phyloP scores from a whole-genome alignment of 176 grass and related monocot genomes.

The Musa schizocarpa region DNA sequence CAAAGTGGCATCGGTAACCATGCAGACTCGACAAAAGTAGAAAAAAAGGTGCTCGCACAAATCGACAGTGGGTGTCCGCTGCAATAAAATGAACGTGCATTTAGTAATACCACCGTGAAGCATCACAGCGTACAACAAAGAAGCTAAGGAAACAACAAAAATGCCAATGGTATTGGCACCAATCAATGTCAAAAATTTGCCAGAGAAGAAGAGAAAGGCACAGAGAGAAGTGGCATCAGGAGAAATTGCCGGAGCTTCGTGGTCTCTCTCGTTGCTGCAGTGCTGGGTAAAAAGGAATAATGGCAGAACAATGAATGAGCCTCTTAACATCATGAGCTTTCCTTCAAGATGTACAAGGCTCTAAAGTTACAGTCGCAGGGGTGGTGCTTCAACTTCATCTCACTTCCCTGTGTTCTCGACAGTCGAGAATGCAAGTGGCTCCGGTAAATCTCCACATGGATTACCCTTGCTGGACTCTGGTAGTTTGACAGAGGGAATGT shows the following conservation, averaged over 20 bases:
- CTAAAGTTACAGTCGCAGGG: background rate
- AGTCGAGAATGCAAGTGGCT: background rate
- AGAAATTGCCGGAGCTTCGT: background rate
- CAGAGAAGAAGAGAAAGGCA: background rate
- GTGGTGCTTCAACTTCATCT: background rate
- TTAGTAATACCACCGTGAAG: background rate
- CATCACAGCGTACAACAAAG: background rate
- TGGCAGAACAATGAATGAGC: too few species aligned
- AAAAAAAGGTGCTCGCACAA: background rate
- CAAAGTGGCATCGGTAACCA: too few species aligned
- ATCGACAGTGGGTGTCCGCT: background rate
- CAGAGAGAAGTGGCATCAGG: background rate
- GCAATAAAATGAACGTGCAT: background rate
- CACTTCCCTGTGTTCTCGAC: background rate
- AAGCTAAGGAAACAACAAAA: background rate
- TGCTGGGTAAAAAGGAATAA: too few species aligned
- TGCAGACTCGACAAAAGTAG: too few species aligned
- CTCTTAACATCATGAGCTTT: background rate
- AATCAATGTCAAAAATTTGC: constrained; percentile 1
- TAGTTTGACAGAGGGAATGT: background rate
- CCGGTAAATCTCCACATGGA: background rate
- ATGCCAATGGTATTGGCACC: background rate
- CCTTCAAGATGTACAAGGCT: constrained; percentile 16
- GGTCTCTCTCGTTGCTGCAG: too few species aligned
- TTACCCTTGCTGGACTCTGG: background rate